Base-by-base conservation (phyloP, 768 basidiomycete genomes). In the Suillus lakei region DNA sequence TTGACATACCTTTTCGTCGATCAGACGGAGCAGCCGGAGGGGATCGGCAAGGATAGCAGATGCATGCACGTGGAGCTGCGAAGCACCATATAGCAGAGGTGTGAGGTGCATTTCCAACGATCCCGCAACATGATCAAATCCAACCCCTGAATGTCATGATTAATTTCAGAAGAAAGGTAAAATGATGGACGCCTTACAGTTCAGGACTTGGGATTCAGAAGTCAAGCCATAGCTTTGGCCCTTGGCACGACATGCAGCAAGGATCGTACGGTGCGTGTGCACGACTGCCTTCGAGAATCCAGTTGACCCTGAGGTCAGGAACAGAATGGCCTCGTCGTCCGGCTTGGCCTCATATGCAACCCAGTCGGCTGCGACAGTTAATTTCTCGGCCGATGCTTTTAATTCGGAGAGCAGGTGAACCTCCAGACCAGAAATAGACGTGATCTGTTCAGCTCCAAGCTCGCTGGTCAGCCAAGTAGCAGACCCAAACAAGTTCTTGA, bases 111-210 rank as follows among this genome's bases (percentile, higher is more conserved):
- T 73, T 56, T 83, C 82, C 4, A 81, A 72, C 0, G 81, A 76
- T 48, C 79, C 80, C 5, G 82, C 82, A 28, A 83, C 80, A n/a
- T 83, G 82, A 60, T 83, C 82, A 54, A 83, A 81, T 18, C 79
- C 80, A 4, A 83, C 82, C 82, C 75, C 75, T 76, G 65, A 16
- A 44, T 8, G 1, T 21, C 23, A 60, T 10, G 5, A 39, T 63
- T 15, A 56, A 60, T 23, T 18, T 38, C 15, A 60, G n/a, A n/a
- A n/a, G n/a, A n/a, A n/a, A n/a, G n/a, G n/a, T n/a, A 23, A 21
- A 18, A n/a, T 13, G 10, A 53, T 4, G 15, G 6, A 8, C 16
- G 36, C 66, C 75, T 67, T n/a, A 76, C 82, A 83, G 69, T 83
- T 83, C 64, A 83, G 67, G 60, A 82, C 72, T 26, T 71, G 77